These are phyloP conservation scores for Paracamarosporium sp. DNA, from an alignment of 2,329 filamentous ascomycete genomes.

Conservation along the genomic window DNA sequence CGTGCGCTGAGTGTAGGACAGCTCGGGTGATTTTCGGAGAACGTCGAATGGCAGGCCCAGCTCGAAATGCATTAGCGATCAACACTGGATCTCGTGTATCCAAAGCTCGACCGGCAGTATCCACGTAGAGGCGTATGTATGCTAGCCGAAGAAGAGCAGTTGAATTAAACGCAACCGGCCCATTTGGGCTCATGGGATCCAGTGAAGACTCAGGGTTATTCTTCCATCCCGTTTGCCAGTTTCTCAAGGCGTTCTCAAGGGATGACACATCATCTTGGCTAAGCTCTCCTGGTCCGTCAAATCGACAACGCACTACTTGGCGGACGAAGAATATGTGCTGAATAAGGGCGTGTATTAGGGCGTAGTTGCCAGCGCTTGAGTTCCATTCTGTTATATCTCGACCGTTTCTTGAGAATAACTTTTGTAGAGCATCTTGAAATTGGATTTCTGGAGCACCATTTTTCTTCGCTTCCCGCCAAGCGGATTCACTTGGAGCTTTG, in stretches of 20 bases:
- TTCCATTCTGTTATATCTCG: constrained; percentile 39
- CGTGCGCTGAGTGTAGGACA: constrained; percentile 72
- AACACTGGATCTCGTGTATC: constrained; percentile 69
- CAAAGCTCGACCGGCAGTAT: constrained; percentile 68
- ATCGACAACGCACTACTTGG: constrained; percentile 51
- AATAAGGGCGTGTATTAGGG: constrained; percentile 73
- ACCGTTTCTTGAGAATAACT: constrained; percentile 41
- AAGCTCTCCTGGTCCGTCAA: constrained; percentile 39
- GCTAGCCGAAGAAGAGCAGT: constrained; percentile 67
- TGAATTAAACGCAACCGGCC: constrained; percentile 71
- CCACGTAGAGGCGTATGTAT: constrained; percentile 71
- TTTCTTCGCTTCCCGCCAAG: constrained; percentile 54
- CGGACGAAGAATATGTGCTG: constrained; percentile 76
- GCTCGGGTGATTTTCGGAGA: constrained; percentile 68
- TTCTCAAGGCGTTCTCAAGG: constrained; percentile 52
- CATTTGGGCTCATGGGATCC: constrained; percentile 61
- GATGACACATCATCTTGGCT: constrained; percentile 49
- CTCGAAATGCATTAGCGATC: constrained; percentile 67
- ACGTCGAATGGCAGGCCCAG: constrained; percentile 65
- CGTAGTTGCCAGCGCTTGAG: constrained; percentile 65
- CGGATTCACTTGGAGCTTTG: constrained; percentile 58
- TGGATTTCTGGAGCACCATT: constrained; percentile 28
- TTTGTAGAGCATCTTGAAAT: constrained; percentile 42
- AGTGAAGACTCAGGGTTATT: constrained; percentile 50
- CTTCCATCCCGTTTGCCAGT: constrained; percentile 51